Base-by-base conservation (phyloP, 306 rosid species). In the Quercus ilex region DNA sequence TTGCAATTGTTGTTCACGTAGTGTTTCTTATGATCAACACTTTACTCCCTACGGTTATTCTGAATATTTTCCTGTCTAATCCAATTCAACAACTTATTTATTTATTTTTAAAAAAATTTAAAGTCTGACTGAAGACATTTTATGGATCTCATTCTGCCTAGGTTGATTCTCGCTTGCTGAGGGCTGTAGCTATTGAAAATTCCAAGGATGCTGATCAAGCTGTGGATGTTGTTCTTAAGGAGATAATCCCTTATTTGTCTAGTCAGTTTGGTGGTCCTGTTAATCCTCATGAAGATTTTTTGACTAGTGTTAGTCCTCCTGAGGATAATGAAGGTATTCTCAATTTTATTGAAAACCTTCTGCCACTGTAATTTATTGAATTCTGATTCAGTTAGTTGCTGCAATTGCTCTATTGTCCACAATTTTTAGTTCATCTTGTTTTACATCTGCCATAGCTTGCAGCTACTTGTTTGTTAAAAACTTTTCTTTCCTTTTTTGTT, bases 171-270 rank as follows among this genome's bases (percentile, higher is more conserved):
- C 86, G 98, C 76, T 63, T 93, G 51, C 87, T 95, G 75, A 91
- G 85, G 91, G 98, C 96, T 43, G 97, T 95, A 57, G 96, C 99
- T 33, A 86, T 90, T 76, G 99, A 95, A 77, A 85, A 91, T 74
- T 75, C 96, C 2, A 89, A 82, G 73, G 96, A 95, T 90, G 90
- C 82, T 56, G 90, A 92, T 76, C 78, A 73, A 6, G 99, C 99
- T 13, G 91, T 89, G 9, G 88, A 79, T 65, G 79, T 85, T 64
- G 84, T 95, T 78, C 80, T 93, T 46, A 78, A 43, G 3, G 98
- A 95, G 83, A 77, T 94, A 31, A 77, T 95, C 53, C 99, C 99
- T 18, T 51, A 55, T 33, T 75, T 86, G 75, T 31, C 74, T 25
- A n/a, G 25, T 13, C 74, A 21, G 38, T 25, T 28, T 10, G 21